These are phyloP conservation scores for Trichosporon inkin DNA, from an alignment of 1,284 basidiomycete genomes.

Conservation along the genomic window DNA sequence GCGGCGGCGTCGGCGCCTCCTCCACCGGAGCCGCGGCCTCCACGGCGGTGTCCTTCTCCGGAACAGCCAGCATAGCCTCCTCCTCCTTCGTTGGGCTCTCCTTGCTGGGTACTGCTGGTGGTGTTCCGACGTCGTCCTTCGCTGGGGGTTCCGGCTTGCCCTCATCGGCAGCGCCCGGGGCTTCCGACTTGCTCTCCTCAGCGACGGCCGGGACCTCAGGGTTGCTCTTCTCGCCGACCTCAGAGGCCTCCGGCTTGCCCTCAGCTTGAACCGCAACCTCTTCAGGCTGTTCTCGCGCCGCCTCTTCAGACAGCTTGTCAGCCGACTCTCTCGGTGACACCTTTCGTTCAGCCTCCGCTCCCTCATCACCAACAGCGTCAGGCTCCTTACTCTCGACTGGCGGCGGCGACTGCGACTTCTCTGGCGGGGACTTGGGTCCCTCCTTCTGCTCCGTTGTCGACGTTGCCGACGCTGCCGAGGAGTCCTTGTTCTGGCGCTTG, in stretches of 20 bases:
- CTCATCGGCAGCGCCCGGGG: not conserved
- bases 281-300: not conserved
- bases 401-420: not conserved
- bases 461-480: not conserved
- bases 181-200: not conserved
- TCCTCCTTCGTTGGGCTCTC: not conserved
- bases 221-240: not conserved
- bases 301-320: not conserved
- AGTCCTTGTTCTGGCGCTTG: conserved; percentile 24
- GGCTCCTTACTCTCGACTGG: conserved; percentile 1
- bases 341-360: not conserved
- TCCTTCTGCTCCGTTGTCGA: not conserved
- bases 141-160: conserved; percentile 12
- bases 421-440: not conserved
- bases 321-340: conserved; percentile 4
- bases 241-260: not conserved
- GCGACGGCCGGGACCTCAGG: not conserved
- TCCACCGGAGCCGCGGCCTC: not conserved
- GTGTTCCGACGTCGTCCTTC: conserved; percentile 4
- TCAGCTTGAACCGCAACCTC: not conserved
- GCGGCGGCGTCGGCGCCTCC: not conserved
- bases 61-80: not conserved
- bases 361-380: not conserved
- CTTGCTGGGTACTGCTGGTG: not conserved
- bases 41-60: not conserved